These are phyloP conservation scores for Cordyceps fumosorosea DNA, from an alignment of 2,329 filamentous ascomycete genomes.

Conservation along the genomic window DNA sequence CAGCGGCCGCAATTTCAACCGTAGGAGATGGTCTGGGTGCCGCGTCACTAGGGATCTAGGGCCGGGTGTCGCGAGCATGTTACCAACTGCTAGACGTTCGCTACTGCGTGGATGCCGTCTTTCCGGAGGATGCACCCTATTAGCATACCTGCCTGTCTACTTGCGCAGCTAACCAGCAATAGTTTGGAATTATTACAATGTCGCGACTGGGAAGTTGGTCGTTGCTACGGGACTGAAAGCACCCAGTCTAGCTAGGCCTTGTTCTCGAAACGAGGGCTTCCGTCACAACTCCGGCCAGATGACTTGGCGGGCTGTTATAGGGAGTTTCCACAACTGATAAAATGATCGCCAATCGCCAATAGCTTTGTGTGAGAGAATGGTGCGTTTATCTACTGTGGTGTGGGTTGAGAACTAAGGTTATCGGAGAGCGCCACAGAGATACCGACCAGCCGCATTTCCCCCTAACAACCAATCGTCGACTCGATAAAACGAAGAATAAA, in stretches of 20 bases:
- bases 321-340: background rate
- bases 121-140: background rate
- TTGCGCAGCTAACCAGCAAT: background rate
- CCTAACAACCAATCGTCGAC: background rate
- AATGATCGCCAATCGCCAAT: background rate
- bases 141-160: background rate
- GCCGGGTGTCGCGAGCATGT: background rate
- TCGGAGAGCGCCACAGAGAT: constrained; percentile 10
- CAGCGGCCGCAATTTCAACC: too few species aligned
- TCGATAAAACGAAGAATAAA: background rate
- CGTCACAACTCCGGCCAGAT: background rate
- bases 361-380: background rate
- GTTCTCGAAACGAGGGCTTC: background rate
- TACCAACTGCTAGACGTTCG: background rate
- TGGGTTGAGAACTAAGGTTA: constrained; percentile 2
- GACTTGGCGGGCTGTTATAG: background rate
- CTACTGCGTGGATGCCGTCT: background rate
- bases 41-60: too few species aligned
- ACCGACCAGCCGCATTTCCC: background rate
- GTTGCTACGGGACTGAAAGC: background rate
- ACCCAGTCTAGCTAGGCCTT: background rate
- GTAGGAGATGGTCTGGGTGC: too few species aligned
- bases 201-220: background rate
- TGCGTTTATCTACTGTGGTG: background rate
- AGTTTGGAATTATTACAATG: background rate